Evolutionary conservation across 441 rosid species (phyloP), one percentile per base, ranked within the genome.

Genomic region (Euphorbia schlechtendalii): DNA sequence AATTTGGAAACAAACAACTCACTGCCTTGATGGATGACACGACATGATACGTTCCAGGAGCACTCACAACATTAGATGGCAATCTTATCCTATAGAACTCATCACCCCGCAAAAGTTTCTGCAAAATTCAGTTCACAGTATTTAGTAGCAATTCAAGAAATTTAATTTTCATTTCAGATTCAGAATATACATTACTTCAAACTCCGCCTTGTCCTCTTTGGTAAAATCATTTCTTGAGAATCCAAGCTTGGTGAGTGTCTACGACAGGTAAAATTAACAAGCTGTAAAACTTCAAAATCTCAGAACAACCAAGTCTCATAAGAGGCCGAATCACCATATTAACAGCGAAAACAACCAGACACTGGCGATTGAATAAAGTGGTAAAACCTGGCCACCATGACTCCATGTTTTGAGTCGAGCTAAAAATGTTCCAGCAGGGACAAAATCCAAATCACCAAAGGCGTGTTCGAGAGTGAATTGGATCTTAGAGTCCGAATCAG

Each of bases 381-480:
- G 56, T 10, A 20, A 24, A 55, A 89, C 99, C 96, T 83, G 93
- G 66, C 84, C 84, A 11, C 97, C 97, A 59, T 89, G 92, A 65
- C 71, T 82, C 82, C 84, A 81, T 25, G 88, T 80, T 81, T 81
- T 94, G 77, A 94, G 87, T 64, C 97, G 97, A 64, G 96, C 96
- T 17, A n/a, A n/a, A n/a, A n/a, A n/a, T n/a, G n/a, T n/a, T n/a
- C n/a, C n/a, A n/a, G n/a, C n/a, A n/a, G 97, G 79, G 28, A 77
- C 73, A 79, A 93, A 90, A 79, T 82, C 85, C 40, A 93, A 83
- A 67, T 90, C 96, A 0, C 96, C 96, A 32, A 93, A 88, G 63
- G 96, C 92, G 65, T 93, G 99, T 22, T 93, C 93, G 48, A 93
- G 89, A n/a, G 87, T 54, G 71, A 93, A 90, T 41, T 88, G 96